Evolutionary conservation across 1,284 basidiomycete species (phyloP), one percentile per base, ranked within the genome.

Genomic region (Heliocybe sulcata): DNA sequence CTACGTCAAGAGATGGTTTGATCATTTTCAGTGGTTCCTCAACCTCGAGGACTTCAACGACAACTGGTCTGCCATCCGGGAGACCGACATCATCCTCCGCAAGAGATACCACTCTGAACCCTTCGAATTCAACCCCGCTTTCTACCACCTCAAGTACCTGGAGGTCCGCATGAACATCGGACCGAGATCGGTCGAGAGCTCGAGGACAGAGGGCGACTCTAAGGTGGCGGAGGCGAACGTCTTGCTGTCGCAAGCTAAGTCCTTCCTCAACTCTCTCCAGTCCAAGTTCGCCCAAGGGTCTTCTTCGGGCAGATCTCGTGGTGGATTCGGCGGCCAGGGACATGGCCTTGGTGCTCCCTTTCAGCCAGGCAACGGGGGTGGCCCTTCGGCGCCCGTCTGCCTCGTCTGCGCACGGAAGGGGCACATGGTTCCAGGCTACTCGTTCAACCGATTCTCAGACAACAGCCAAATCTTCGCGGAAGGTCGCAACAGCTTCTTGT

Each of bases 361-460:
- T 42, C 38, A n/a, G 19, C 3, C 16, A n/a, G 38, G 38, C 38
- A n/a, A n/a, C n/a, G 16, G 38, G 16, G 38, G 38, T 16, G 38
- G n/a, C 38, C 38, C 38, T 42, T 42, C 38, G 19, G 38, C 38
- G 4, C 6, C 38, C 16, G n/a, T 20, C 19, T 59, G 58, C 54
- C 56, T 59, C 29, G 47, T 57, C 52, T 59, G 58, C 53, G 53
- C 33, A 25, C 9, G 38, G 33, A 48, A 26, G 45, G 58, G 58
- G 9, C 58, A 59, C 26, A 26, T 45, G 19, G 55, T 55, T 12
- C 35, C 35, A 16, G 45, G 11, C 12, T 59, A 55, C 26, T 38
- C 48, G 3, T 14, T 29, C 1, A 49, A 31, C 11, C 16, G 12
- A 16, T 35, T 55, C 3, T 26, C 49, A 4, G 55, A 49, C 35